Base-by-base conservation (phyloP, 2,329 filamentous ascomycete species). In the Ascochyta koolunga region DNA sequence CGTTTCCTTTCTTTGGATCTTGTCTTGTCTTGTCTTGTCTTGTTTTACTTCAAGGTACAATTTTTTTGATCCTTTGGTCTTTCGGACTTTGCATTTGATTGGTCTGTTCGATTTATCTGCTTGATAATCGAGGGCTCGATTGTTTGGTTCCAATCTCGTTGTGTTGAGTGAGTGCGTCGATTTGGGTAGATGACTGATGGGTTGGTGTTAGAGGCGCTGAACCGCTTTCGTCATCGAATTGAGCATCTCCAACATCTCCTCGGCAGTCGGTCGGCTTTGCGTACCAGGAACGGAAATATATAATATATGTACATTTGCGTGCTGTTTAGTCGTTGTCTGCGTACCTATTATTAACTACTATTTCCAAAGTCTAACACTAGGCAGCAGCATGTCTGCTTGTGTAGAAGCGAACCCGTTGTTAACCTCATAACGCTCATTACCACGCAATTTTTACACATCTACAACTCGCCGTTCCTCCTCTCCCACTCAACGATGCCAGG, bases 401-500 rank as follows among this genome's bases (percentile, higher is more conserved):
- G 43, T 22, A 22, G 53, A 56, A 56, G 41, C 53, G 53, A 56
- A 45, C 32, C 27, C 37, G 38, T 29, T 53, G 58, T 55, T 45
- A 60, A 60, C 59, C 55, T 64, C 61, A 45, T 66, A 53, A 50
- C 32, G 40, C 54, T 59, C 61, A 48, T 64, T 56, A 57, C 29
- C 27, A 44, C 24, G n/a, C 8, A n/a, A 45, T 10, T 15, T 41
- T 15, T 18, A 45, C 16, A 54, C n/a, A n/a, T n/a, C 38, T 64
- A 67, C 52, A 62, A 46, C 49, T 65, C 62, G 64, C 75, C 70
- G 29, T 76, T 78, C 67, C 89, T 82, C 73, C 82, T 83, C 80
- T 96, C 89, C 86, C 89, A 96, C 73, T 84, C 80, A 42, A 96
- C 85, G 44, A 86, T 80, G 13, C 75, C 78, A 6, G 79, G 78